Base-by-base conservation (phyloP, 495 filamentous ascomycete genomes). In the Penicillium roqueforti region DNA sequence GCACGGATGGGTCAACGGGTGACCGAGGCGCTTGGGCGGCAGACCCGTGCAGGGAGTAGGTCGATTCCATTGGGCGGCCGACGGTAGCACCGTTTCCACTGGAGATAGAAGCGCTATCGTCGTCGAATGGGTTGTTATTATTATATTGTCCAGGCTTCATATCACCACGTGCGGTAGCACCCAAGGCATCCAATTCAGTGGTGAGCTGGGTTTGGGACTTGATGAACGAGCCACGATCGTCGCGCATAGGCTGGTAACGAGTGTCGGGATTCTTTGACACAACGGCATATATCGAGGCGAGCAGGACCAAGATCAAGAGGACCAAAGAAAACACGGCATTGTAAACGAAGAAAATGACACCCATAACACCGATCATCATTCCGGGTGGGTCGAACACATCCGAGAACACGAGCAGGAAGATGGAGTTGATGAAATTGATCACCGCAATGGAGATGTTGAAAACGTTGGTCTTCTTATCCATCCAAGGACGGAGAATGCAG, bases 391-490 rank as follows among this genome's bases (percentile, higher is more conserved):
- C 85, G 66, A 93, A 91, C 20, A 95, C 80, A 49, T 85, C 78
- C n/a, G 84, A 88, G 69, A 92, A 92, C 45, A 95, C 78, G 25
- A 95, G 74, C 7, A 95, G 76, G 75, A 93, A 92, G 68, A 95
- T 84, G 55, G 84, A 81, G 68, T 95, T 96, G 67, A 97, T 65
- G 67, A 97, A 95, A 72, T 97, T 97, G 64, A 96, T 76, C 26
- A 81, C 85, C 50, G 82, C 85, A 63, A 98, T 97, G 50, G 92
- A 78, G 58, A 98, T 96, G 75, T 97, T 97, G 80, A 95, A 95
- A 45, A 85, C 83, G 68, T 98, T 98, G 54, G 92, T 97, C 74
- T 91, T 93, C 82, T 96, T 97, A 77, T 98, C 93, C 93, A 98
- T 97, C 85, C 91, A 98, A 6, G 93, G 93, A 37, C 89, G 85